Percentiles rank a stretch among this genome's conserved stretches.
Evolutionary conservation across 805 yeast species (phyloP).

Genomic region (Wickerhamiella hasegawae): DNA sequence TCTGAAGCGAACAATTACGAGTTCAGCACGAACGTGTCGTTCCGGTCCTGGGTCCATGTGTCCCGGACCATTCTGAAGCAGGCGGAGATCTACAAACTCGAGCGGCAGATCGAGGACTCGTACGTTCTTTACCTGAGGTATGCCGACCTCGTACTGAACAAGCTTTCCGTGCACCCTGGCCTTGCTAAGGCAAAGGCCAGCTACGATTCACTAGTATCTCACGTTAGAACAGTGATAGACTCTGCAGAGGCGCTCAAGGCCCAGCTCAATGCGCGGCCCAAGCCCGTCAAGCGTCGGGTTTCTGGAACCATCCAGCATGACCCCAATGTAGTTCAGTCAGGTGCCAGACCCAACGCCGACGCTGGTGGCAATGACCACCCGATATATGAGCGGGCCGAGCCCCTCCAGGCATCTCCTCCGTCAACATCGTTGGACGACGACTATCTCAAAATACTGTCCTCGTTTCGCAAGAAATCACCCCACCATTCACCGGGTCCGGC

Average conservation of each 20-base stretch:
- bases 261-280: constrained; percentile 10
- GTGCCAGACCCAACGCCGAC: too few relatives aligned
- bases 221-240: constrained; percentile 15
- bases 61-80: constrained; percentile 27
- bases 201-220: constrained; percentile 6
- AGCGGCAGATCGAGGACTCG: constrained; percentile 32
- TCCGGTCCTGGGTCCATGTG: constrained; percentile 40
- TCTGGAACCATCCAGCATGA: not conserved
- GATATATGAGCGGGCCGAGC: too few relatives aligned
- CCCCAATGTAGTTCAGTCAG: too few relatives aligned
- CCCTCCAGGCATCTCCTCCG: not conserved
- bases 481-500: not conserved
- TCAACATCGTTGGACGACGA: too few relatives aligned
- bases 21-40: constrained; percentile 34
- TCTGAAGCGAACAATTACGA: constrained; percentile 37
- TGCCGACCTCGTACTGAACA: constrained; percentile 38
- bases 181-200: constrained; percentile 16
- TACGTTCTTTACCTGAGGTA: constrained; percentile 42
- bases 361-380: too few relatives aligned
- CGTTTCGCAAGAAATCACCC: not conserved
- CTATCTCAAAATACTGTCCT: not conserved
- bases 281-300: not conserved
- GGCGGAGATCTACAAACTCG: constrained; percentile 30
- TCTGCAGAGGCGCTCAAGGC: constrained; percentile 16
- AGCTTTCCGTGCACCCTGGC: constrained; percentile 32